phyloP scores from a whole-genome alignment of 192 early-diverging fungal species.

The Backusella morwellensis region DNA sequence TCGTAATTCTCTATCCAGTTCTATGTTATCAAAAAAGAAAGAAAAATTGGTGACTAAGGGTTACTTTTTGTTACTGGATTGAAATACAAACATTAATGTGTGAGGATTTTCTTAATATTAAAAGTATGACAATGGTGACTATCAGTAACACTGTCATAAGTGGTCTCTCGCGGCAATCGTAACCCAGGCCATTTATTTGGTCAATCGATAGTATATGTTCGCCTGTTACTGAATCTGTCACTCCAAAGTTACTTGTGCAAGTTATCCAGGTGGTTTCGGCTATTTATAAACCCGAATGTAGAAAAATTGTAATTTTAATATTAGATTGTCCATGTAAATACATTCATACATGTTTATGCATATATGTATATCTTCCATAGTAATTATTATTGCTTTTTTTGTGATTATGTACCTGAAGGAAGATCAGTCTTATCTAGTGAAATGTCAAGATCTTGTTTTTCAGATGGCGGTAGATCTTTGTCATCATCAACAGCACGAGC shows the following conservation, averaged over 20 bases:
- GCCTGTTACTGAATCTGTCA: not conserved
- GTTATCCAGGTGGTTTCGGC: not conserved
- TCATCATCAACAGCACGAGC: not conserved
- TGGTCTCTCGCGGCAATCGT: not conserved
- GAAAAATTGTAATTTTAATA: not conserved
- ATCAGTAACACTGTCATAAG: not conserved
- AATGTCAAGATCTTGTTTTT: not conserved
- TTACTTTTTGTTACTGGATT: not conserved
- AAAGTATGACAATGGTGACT: not conserved
- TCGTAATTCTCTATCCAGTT: not conserved
- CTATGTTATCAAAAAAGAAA: not conserved
- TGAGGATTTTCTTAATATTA: not conserved
- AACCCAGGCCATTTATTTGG: not conserved
- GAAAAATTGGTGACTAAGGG: not conserved
- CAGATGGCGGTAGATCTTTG: not conserved
- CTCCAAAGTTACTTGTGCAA: not conserved
- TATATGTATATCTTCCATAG: not conserved
- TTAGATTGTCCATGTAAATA: not conserved
- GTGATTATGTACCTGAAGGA: not conserved
- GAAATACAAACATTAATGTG: not conserved
- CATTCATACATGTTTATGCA: not conserved
- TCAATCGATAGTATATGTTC: not conserved
- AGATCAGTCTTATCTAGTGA: not conserved
- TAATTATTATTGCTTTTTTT: not conserved
- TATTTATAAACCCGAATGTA: not conserved